These are phyloP conservation scores for Eucalyptus marginata DNA, from an alignment of 345 rosid species.

Conservation along the genomic window DNA sequence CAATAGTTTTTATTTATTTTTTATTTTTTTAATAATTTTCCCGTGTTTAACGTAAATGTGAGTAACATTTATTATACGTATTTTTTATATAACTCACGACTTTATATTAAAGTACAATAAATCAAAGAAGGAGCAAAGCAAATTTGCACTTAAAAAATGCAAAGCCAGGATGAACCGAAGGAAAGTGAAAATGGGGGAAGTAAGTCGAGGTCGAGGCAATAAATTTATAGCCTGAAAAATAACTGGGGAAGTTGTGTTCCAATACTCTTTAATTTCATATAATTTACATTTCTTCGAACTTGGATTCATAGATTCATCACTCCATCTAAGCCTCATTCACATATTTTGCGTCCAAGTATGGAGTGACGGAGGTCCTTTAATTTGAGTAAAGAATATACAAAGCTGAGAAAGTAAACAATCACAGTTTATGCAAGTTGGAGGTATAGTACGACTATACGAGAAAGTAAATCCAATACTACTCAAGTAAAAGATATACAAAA, in stretches of 20 bases:
- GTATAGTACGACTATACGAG: neutral
- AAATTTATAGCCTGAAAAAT: no score
- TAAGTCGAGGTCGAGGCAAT: neutral
- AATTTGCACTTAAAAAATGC: neutral
- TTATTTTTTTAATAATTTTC: accelerated
- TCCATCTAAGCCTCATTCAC: neutral
- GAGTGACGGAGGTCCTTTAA: neutral
- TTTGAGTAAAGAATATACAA: neutral
- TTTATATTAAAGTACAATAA: no score
- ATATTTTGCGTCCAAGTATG: neutral
- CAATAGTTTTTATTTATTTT: accelerated
- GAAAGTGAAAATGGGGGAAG: neutral
- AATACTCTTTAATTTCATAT: neutral
- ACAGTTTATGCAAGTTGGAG: neutral
- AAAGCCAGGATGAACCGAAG: neutral
- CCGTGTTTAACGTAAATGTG: accelerated
- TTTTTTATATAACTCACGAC: neutral
- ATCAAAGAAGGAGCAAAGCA: neutral
- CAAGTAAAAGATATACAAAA: no score
- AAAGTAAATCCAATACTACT: no score
- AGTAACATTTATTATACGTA: no score
- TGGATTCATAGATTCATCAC: neutral
- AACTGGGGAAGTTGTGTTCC: neutral
- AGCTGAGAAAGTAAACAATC: neutral
- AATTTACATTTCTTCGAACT: neutral